Evolutionary conservation across 2,329 filamentous ascomycete genomes (phyloP), one percentile per base, ranked within the genome.

Genomic region (Trichoderma citrinoviride): DNA sequence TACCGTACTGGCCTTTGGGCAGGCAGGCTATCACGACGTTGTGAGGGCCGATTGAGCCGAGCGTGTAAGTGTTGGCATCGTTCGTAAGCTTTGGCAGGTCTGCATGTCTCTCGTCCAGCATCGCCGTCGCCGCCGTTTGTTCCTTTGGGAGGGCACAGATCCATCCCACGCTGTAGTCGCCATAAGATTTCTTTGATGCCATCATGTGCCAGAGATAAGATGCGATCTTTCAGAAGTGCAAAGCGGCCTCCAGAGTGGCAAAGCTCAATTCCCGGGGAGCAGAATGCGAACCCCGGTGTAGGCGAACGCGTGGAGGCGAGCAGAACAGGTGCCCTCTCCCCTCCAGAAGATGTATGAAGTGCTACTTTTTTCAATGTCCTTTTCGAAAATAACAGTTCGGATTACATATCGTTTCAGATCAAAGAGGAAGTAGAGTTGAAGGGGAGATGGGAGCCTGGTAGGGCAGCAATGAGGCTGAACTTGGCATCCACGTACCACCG

Each of bases 81-180:
- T 21, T 50, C 6, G 8, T n/a, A 19, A 66, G 40, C 25, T 61
- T 61, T 14, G 71, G 69, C 4, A 66, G 29, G 23, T 40, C 21
- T 6, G 21, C 10, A 56, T 77, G 69, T 14, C 63, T 50, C 17
- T 71, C 61, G 47, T 77, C 75, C 0, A 77, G 68, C 69, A 76
- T 70, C 7, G 65, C 70, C 41, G 67, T 67, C 2, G 72, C 71
- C 0, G 73, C 75, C 3, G 72, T 68, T 37, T 73, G 70, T 57
- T 78, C 75, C 49, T 71, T 54, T 1, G 69, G 68, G 3, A 78
- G 65, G 1, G 74, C 74, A 56, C 73, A 73, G 2, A 77, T 65
- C 75, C 75, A 77, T 52, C 71, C 74, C 3, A 77, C 68, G 1
- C 68, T 71, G 47, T 76, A 77, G 19, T 46, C 40, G 2, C 5